Percentiles rank a stretch among this genome's conserved stretches.
Evolutionary conservation across 805 yeast species (phyloP).

Genomic region (Ogataea nonfermentans): DNA sequence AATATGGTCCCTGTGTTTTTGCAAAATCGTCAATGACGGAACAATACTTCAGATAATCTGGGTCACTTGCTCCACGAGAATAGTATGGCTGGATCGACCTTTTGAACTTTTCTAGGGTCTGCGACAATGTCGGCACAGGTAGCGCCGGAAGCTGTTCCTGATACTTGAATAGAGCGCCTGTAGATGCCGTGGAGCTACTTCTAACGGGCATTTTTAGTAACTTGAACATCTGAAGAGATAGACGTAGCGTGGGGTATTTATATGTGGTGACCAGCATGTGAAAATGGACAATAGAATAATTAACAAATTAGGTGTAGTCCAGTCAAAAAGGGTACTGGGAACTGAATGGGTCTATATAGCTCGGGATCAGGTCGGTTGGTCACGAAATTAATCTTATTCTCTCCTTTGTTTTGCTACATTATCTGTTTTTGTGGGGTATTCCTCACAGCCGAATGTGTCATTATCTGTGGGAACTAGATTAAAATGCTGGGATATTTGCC

Average conservation of each 20-base stretch:
- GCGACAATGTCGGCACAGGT: slow-evolving; percentile 81
- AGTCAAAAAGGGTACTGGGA: background rate
- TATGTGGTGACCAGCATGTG: slow-evolving; percentile 10
- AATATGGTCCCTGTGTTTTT: slow-evolving; percentile 59
- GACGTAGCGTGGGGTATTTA: slow-evolving; percentile 9
- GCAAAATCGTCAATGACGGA: slow-evolving; percentile 65
- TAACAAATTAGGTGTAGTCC: background rate
- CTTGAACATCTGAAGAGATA: slow-evolving; percentile 1
- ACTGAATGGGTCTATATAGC: slow-evolving; percentile 1
- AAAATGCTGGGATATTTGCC: no score
- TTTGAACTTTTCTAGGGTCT: slow-evolving; percentile 69
- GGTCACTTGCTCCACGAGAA: slow-evolving; percentile 46
- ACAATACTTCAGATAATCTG: slow-evolving; percentile 39
- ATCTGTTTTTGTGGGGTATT: slow-evolving; percentile 8
- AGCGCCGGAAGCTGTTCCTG: slow-evolving; percentile 76
- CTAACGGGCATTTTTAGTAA: slow-evolving; percentile 8
- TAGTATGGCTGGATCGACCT: slow-evolving; percentile 69
- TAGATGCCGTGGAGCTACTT: slow-evolving; percentile 17
- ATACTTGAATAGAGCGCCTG: slow-evolving; percentile 69
- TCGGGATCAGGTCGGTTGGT: background rate
- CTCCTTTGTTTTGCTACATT: background rate
- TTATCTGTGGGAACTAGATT: background rate
- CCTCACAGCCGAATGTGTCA: slow-evolving; percentile 14
- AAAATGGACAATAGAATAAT: background rate
- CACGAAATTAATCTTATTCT: background rate